Evolutionary conservation across 129 eudicot species (phyloP).

Genomic region (Oenanthe sinensis): DNA sequence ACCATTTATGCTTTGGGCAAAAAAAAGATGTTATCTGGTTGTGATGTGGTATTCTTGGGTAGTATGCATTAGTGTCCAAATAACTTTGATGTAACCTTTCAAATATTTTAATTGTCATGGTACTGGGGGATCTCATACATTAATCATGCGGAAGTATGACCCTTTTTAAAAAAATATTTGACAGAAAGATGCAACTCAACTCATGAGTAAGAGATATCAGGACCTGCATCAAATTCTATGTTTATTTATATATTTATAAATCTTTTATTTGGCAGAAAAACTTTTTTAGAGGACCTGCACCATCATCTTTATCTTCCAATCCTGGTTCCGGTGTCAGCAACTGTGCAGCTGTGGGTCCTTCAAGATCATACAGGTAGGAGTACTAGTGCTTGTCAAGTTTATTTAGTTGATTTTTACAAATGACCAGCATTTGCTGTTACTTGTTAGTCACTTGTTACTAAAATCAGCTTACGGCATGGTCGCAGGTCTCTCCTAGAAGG

Average conservation of each 20-base stretch:
- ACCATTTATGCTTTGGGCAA: not conserved
- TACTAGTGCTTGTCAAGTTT: not conserved
- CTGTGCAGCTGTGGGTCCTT: constrained; percentile 44
- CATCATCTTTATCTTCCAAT: constrained; percentile 39
- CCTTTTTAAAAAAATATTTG: not conserved
- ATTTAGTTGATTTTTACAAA: not conserved
- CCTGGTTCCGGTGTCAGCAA: constrained; percentile 49
- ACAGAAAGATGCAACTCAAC: not conserved
- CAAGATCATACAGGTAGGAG: constrained; percentile 80
- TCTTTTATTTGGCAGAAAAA: constrained; percentile 27
- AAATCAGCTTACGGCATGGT: constrained; percentile 19
- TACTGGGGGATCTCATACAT: not conserved
- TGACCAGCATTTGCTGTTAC: not conserved
- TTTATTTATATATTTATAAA: not conserved
- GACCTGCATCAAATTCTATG: not conserved
- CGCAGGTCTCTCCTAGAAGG: constrained; percentile 86
- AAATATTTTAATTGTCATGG: not conserved
- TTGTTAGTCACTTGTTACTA: not conserved
- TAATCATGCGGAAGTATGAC: not conserved
- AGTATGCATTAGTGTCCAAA: constrained; percentile 1
- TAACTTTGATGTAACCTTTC: not conserved
- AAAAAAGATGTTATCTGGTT: not conserved
- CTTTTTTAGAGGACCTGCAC: constrained; percentile 38
- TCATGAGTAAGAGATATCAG: not conserved
- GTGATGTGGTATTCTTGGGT: not conserved